Conservation (phyloP, 1,284 basidiomycete genomes). For the Fistulinella staudtii region DNA sequence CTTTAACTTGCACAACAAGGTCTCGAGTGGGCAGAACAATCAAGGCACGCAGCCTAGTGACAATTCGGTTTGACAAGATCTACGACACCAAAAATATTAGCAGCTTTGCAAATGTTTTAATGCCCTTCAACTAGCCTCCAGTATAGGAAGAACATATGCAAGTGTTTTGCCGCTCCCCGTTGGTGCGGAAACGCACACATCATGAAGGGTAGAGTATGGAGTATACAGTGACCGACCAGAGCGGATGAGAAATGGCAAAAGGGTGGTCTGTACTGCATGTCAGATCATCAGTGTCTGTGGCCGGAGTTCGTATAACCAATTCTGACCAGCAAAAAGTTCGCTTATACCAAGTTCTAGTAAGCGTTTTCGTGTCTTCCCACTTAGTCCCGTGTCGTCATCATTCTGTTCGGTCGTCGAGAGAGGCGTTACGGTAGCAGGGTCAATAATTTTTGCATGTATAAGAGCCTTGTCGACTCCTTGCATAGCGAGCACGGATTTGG, state of each 20-base stretch:
- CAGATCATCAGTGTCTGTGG: conserved; percentile 8
- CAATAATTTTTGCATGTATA: conserved; percentile 67
- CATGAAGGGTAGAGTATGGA: conserved; percentile 67
- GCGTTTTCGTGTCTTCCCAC: conserved; percentile 57
- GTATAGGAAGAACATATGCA: conserved; percentile 88
- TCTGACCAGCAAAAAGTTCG: conserved; percentile 83
- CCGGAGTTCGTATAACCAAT: conserved; percentile 1
- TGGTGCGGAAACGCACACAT: conserved; percentile 95
- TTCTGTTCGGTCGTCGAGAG: conserved; percentile 45
- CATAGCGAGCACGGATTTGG: conserved; percentile 50
- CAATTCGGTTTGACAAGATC: conserved; percentile 68
- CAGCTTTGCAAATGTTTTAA: not conserved
- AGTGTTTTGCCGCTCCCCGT: conserved; percentile 98
- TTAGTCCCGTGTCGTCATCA: conserved; percentile 49
- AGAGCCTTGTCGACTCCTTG: conserved; percentile 79
- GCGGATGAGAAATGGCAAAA: conserved; percentile 74
- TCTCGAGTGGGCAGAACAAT: conserved; percentile 94
- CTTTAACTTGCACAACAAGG: conserved; percentile 89
- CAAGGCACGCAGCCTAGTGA: conserved; percentile 86
- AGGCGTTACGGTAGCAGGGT: conserved; percentile 49
- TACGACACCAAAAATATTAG: conserved; percentile 28
- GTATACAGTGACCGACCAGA: conserved; percentile 54
- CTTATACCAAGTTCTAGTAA: conserved; percentile 73
- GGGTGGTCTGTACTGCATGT: conserved; percentile 71
- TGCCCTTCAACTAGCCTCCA: conserved; percentile 58